Conservation (phyloP, 83 land plant species). For the Picea abies region DNA sequence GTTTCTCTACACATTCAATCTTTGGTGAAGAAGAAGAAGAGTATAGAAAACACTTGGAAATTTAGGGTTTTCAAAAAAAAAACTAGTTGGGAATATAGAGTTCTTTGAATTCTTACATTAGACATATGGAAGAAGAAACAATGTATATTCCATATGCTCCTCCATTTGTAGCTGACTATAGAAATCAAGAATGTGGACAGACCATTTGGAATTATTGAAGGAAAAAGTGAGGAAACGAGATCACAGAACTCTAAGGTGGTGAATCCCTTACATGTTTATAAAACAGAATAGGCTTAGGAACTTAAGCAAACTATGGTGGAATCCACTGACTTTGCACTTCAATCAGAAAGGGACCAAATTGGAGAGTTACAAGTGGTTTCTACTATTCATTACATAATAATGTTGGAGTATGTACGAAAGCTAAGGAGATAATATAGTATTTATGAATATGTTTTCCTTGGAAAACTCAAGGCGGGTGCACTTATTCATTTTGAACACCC, state of each 20-base stretch:
- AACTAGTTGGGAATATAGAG: too few species aligned
- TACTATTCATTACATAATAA: too few species aligned
- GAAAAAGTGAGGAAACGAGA: background rate
- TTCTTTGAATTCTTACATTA: too few species aligned
- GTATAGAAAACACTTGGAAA: too few species aligned
- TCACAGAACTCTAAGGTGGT: background rate
- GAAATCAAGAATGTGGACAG: too few species aligned
- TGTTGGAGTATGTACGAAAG: conserved; percentile 11
- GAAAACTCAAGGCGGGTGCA: conserved; percentile 21
- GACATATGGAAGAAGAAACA: too few species aligned
- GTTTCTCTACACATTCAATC: too few species aligned
- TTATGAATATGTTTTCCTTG: conserved; percentile 11
- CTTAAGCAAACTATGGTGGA: background rate
- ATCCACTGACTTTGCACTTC: too few species aligned
- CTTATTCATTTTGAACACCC: conserved; percentile 32
- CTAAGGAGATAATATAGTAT: background rate
- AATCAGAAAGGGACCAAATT: too few species aligned
- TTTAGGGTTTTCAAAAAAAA: too few species aligned
- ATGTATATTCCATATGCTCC: background rate
- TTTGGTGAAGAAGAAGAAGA: too few species aligned
- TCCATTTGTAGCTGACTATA: background rate
- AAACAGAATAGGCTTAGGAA: conserved; percentile 18
- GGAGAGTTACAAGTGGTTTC: too few species aligned
- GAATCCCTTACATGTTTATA: background rate
- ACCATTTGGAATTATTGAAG: background rate